Conservation (phyloP, 768 basidiomycete genomes). For the Chiua virens region DNA sequence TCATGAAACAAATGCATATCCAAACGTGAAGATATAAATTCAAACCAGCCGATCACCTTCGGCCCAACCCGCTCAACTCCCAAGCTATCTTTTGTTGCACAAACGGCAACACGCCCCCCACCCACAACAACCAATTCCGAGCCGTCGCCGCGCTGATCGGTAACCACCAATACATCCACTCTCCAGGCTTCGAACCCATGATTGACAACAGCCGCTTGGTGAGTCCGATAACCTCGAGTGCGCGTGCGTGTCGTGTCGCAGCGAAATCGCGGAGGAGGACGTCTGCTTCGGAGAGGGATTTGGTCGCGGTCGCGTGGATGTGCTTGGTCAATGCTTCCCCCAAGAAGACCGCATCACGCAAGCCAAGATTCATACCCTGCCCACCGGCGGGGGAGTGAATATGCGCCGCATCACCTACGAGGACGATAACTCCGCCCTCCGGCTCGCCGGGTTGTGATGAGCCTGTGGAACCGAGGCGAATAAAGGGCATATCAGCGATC, state of each 20-base stretch:
- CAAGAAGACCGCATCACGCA: constrained; percentile 50
- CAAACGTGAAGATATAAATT: too few species aligned
- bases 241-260: constrained; percentile 36
- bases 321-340: constrained; percentile 43
- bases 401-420: constrained; percentile 51
- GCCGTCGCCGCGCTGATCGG: constrained; percentile 28
- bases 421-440: constrained; percentile 22
- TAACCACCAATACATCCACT: constrained; percentile 24
- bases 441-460: neutral
- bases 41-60: constrained; percentile 6
- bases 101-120: constrained; percentile 19
- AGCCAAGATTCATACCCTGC: constrained; percentile 59
- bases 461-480: constrained; percentile 23
- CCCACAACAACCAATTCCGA: constrained; percentile 29
- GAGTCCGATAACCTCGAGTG: constrained; percentile 41
- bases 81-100: constrained; percentile 19
- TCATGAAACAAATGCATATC: too few species aligned
- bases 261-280: constrained; percentile 38
- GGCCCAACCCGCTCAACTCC: constrained; percentile 28
- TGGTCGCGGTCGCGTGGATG: constrained; percentile 17
- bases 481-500: constrained; percentile 41
- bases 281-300: constrained; percentile 25
- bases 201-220: constrained; percentile 37
- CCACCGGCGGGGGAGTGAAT: constrained; percentile 57
- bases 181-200: constrained; percentile 15